phyloP scores from a whole-genome alignment of 2,329 filamentous ascomycete genomes.

The Hymenoscyphus albidus region DNA sequence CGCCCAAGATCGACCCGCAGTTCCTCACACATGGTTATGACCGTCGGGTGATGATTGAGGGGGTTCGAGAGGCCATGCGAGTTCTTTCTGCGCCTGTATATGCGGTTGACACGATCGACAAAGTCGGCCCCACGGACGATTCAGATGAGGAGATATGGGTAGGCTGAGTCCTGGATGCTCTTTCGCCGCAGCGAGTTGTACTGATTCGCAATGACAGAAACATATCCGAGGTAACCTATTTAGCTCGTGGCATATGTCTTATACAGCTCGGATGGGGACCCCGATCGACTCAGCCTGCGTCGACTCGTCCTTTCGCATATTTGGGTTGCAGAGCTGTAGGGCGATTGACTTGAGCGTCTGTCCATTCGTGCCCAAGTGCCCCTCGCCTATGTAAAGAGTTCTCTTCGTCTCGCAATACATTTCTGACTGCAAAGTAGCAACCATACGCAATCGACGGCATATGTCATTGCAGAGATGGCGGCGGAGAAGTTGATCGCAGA shows the following conservation, averaged over 20 bases:
- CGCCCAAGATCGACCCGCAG: slow-evolving; percentile 59
- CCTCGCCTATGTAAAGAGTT: slow-evolving; percentile 31
- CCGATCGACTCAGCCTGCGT: not conserved
- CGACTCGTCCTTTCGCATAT: slow-evolving; percentile 4
- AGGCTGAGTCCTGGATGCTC: not conserved
- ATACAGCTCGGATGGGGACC: slow-evolving; percentile 7
- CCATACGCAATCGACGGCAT: slow-evolving; percentile 51
- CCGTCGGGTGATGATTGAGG: slow-evolving; percentile 46
- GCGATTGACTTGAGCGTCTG: slow-evolving; percentile 38
- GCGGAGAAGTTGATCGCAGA: slow-evolving; percentile 47
- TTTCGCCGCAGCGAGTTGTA: not conserved
- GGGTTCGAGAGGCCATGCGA: slow-evolving; percentile 41
- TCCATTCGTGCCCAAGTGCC: slow-evolving; percentile 47
- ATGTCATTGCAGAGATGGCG: slow-evolving; percentile 48
- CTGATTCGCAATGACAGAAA: slow-evolving; percentile 3
- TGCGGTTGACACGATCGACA: slow-evolving; percentile 41
- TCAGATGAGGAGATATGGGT: slow-evolving; percentile 49
- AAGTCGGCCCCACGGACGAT: slow-evolving; percentile 43
- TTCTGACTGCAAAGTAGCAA: slow-evolving; percentile 35
- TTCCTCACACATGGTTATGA: slow-evolving; percentile 56
- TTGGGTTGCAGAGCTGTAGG: slow-evolving; percentile 1
- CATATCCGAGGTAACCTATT: slow-evolving; percentile 11
- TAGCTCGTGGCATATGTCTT: slow-evolving; percentile 8
- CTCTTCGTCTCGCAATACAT: slow-evolving; percentile 16
- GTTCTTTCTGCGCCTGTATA: slow-evolving; percentile 43